phyloP scores from a whole-genome alignment of 2,329 filamentous ascomycete species.

The Aspergillus sp. region DNA sequence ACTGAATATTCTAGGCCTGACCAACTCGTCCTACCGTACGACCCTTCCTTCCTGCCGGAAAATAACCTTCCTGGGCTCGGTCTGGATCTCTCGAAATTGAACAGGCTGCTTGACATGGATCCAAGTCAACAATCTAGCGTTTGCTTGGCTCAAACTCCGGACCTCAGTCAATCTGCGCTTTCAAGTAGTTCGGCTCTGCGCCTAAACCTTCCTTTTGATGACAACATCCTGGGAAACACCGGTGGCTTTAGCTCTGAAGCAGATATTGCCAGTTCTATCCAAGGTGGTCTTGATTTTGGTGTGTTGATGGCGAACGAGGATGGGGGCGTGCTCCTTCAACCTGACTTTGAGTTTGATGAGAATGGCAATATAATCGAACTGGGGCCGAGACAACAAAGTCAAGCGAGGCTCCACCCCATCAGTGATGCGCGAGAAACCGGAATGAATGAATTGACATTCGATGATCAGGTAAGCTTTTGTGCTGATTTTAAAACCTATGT shows the following conservation, averaged over 20 bases:
- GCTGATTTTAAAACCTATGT: too few species aligned
- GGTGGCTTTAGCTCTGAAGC: conserved; percentile 44
- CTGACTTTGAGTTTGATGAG: conserved; percentile 61
- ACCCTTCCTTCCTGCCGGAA: conserved; percentile 75
- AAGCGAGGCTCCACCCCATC: conserved; percentile 19
- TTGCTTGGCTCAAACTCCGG: conserved; percentile 34
- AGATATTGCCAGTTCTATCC: conserved; percentile 40
- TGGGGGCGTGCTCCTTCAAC: conserved; percentile 50
- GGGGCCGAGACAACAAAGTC: conserved; percentile 11
- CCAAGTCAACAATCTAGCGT: conserved; percentile 34
- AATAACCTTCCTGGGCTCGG: conserved; percentile 62
- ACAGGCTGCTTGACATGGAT: conserved; percentile 34
- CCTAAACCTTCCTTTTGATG: conserved; percentile 52
- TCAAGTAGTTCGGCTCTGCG: conserved; percentile 32
- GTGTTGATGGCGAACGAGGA: conserved; percentile 37
- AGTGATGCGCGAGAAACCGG: conserved; percentile 36
- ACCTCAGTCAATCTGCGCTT: conserved; percentile 28
- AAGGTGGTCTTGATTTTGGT: conserved; percentile 32
- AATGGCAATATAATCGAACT: conserved; percentile 60
- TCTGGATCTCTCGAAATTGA: conserved; percentile 51
- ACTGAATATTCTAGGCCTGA: conserved; percentile 59
- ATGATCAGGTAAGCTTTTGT: conserved; percentile 13
- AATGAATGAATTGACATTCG: conserved; percentile 35
- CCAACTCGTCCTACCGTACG: conserved; percentile 76
- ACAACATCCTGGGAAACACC: conserved; percentile 34